Percentiles rank a stretch among this genome's conserved stretches.
Evolutionary conservation across 2,329 filamentous ascomycete species (phyloP).

Genomic region (Pleurostoma richardsiae): DNA sequence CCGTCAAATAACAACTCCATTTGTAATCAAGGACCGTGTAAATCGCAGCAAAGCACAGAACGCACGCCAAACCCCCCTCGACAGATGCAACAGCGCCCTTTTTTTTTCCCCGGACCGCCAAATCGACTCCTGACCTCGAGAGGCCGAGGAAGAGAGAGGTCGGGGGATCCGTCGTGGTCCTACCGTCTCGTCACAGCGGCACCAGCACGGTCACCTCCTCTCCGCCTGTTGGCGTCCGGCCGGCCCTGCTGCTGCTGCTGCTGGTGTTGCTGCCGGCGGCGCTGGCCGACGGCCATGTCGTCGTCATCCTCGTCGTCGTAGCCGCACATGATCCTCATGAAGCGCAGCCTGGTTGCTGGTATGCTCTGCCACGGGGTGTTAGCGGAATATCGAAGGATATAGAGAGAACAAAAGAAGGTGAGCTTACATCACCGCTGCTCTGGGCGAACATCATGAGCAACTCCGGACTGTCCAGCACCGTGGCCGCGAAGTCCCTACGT

Average conservation of each 20-base stretch:
- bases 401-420: background rate
- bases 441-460: slow-evolving; percentile 55
- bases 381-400: background rate
- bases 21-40: too few relatives aligned
- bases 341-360: slow-evolving; percentile 49
- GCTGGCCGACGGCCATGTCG: slow-evolving; percentile 5
- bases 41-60: too few relatives aligned
- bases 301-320: slow-evolving; percentile 35
- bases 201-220: slow-evolving; percentile 11
- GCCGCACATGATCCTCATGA: slow-evolving; percentile 51
- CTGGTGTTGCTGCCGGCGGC: slow-evolving; percentile 2
- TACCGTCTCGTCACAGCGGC: too few relatives aligned
- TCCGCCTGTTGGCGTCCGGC: slow-evolving; percentile 9
- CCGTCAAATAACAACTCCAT: too few relatives aligned
- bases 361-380: slow-evolving; percentile 38
- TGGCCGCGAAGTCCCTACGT: slow-evolving; percentile 42
- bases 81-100: too few relatives aligned
- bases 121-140: too few relatives aligned
- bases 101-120: too few relatives aligned
- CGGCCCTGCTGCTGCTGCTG: slow-evolving; percentile 7
- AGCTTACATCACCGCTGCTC: slow-evolving; percentile 47
- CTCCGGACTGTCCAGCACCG: slow-evolving; percentile 52
- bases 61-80: too few relatives aligned
- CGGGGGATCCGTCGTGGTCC: too few relatives aligned
- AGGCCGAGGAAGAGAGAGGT: too few relatives aligned